phyloP scores from a whole-genome alignment of 164 flowering plant genomes.

The Nelumbo lutea region DNA sequence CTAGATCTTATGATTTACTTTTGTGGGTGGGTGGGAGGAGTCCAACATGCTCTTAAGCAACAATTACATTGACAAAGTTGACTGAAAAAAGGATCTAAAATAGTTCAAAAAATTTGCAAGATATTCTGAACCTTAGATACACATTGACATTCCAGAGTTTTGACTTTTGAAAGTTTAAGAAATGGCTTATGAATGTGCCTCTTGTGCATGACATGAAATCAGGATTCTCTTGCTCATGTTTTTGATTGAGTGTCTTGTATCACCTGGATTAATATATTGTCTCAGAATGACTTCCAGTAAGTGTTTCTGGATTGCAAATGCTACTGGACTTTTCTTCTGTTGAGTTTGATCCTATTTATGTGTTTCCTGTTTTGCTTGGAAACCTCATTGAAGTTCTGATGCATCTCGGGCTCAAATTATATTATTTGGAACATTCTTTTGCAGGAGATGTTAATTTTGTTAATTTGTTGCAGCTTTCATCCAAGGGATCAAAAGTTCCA shows the following conservation, averaged over 20 bases:
- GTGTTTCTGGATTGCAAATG: neutral
- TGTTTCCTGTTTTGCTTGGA: neutral
- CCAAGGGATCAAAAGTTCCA: constrained; percentile 39
- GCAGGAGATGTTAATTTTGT: neutral
- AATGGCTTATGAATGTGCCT: no score
- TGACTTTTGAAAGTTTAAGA: no score
- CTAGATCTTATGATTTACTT: no score
- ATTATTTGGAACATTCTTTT: neutral
- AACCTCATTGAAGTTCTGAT: neutral
- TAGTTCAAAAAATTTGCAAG: no score
- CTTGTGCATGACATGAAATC: no score
- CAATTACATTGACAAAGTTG: no score
- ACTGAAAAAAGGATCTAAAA: no score
- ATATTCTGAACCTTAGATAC: no score
- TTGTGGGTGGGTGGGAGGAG: no score
- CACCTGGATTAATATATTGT: neutral
- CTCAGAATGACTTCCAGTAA: neutral
- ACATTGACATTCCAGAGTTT: no score
- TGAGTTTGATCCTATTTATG: neutral
- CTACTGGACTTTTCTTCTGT: neutral
- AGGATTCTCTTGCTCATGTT: no score
- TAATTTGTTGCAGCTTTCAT: constrained; percentile 41
- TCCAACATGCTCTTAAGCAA: no score
- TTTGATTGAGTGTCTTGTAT: neutral
- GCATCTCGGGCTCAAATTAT: neutral